Evolutionary conservation across 306 rosid genomes (phyloP).

Genomic region (Lathyrus aphaca): DNA sequence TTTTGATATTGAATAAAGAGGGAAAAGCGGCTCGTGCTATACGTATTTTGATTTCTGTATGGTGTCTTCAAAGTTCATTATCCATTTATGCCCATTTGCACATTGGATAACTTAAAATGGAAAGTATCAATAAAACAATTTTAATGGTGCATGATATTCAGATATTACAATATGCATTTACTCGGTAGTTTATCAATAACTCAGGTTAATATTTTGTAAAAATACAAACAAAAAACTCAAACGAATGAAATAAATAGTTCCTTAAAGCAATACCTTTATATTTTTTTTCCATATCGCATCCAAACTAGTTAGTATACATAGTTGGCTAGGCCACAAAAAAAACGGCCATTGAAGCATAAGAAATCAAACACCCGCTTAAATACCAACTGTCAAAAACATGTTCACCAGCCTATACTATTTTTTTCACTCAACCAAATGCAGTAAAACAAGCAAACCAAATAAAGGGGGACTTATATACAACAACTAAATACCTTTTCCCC

Average conservation of each 20-base stretch:
- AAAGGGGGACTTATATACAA: slow-evolving; percentile 44
- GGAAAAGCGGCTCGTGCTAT: too few relatives aligned
- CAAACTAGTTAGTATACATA: not conserved
- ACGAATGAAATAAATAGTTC: not conserved
- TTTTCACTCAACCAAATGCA: slow-evolving; percentile 35
- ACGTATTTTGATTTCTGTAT: too few relatives aligned
- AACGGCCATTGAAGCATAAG: slow-evolving; percentile 28
- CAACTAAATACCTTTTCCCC: slow-evolving; percentile 18
- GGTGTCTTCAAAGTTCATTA: too few relatives aligned
- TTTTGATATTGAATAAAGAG: too few relatives aligned
- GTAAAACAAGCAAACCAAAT: slow-evolving; percentile 33
- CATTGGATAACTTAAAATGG: too few relatives aligned
- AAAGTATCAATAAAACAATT: too few relatives aligned
- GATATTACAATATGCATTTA: not conserved
- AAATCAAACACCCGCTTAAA: slow-evolving; percentile 31
- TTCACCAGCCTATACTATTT: slow-evolving; percentile 22
- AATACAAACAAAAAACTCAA: not conserved
- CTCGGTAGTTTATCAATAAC: not conserved
- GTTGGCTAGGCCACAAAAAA: not conserved
- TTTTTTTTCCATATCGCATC: not conserved
- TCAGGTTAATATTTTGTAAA: not conserved
- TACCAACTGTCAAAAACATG: slow-evolving; percentile 11
- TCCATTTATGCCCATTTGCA: too few relatives aligned
- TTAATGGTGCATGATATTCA: not conserved
- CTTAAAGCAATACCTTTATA: not conserved